Evolutionary conservation across 2,329 filamentous ascomycete species (phyloP).

Genomic region (Colletotrichum sp.): DNA sequence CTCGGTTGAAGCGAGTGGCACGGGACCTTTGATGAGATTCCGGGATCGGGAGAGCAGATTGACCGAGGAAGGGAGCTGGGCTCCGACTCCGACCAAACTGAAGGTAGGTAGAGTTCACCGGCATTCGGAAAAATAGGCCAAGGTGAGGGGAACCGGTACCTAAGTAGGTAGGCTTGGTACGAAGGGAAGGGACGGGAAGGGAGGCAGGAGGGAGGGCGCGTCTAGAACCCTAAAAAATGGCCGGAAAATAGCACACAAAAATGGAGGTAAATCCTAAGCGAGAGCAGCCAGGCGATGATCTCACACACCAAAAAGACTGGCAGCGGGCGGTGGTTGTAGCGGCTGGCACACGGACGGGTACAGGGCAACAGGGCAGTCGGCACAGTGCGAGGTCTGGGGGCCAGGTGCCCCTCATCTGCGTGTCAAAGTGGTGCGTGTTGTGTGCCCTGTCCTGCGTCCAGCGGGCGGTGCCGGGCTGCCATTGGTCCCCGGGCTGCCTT

Average conservation of each 20-base stretch:
- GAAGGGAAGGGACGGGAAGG: not conserved
- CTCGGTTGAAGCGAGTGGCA: not conserved
- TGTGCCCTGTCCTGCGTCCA: not conserved
- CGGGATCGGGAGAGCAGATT: constrained; percentile 14
- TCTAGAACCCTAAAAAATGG: constrained; percentile 17
- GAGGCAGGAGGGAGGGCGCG: not conserved
- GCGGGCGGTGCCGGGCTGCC: not conserved
- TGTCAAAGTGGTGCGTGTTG: not conserved
- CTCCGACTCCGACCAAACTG: not conserved
- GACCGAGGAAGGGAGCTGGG: not conserved
- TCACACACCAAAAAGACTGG: not conserved
- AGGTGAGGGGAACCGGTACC: not conserved
- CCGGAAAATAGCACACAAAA: constrained; percentile 17
- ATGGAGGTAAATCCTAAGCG: constrained; percentile 18
- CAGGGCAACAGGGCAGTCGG: not conserved
- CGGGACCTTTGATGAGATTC: not conserved
- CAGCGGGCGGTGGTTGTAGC: not conserved
- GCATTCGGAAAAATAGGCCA: not conserved
- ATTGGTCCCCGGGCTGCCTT: not conserved
- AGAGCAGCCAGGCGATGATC: constrained; percentile 4
- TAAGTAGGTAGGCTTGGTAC: too few species aligned
- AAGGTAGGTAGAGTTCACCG: not conserved
- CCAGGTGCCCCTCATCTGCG: not conserved
- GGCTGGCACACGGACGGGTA: not conserved
- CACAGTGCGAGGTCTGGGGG: not conserved